Base-by-base conservation (phyloP, 129 eudicot genomes). In the Flaveria bidentis region DNA sequence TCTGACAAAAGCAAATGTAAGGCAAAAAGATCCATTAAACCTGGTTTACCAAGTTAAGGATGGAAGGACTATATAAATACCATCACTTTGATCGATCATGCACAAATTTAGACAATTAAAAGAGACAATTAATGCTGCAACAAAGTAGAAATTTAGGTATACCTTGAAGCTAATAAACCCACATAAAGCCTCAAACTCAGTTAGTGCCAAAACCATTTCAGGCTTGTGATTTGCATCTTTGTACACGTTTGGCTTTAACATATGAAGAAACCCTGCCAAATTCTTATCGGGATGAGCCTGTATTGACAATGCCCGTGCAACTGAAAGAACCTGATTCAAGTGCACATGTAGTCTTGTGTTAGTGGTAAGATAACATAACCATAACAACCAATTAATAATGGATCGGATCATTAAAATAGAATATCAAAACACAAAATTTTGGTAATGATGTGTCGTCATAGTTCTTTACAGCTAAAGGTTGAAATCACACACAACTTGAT, bases 211-310 rank as follows among this genome's bases (percentile, higher is more conserved):
- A 69, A 95, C 93, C 98, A 94, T 94, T 84, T 94, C 98, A 77
- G 98, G 98, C 83, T 94, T 94, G 84, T 94, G 98, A 78, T 89
- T 94, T 50, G 76, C 91, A 78, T 94, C 98, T 76, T 89, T 94
- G 76, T 88, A 94, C 18, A 84, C 88, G 23, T 75, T 44, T 44
- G 98, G 97, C 56, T 87, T 86, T 70, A 71, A 44, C 33, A 53
- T 86, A 78, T 89, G 97, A 68, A 94, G 88, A 13, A 74, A 15
- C 67, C 63, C 83, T 6, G 98, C 97, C 75, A 91, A 78, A 58
- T 84, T 85, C 85, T 87, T 91, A 57, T 91, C 93, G 0, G 98
- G 98, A 80, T 94, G 97, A 17, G 98, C 97, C 62, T 94, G 98
- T 58, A 94, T 94, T 6, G 98, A 94, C 79, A 94, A 83, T 10